Percentiles rank a stretch among this genome's conserved stretches.
Evolutionary conservation across 352 stramenopile species (phyloP).

Genomic region (Elongisporangium undulatum): DNA sequence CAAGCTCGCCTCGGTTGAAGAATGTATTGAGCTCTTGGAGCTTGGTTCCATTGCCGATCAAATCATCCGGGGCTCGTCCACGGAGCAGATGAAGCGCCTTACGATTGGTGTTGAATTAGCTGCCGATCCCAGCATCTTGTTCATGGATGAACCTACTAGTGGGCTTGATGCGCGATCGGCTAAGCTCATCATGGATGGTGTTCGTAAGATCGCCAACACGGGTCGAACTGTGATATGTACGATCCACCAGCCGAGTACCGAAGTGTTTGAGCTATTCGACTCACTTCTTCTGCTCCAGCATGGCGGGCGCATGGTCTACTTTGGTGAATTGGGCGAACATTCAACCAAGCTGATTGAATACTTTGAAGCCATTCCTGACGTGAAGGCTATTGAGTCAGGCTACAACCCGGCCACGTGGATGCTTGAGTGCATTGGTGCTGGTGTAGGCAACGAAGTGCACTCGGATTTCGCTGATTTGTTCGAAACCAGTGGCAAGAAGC

Average conservation of each 20-base stretch:
- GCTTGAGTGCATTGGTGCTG: slow-evolving; percentile 22
- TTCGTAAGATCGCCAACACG: slow-evolving; percentile 46
- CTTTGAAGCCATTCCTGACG: slow-evolving; percentile 5
- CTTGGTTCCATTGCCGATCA: slow-evolving; percentile 27
- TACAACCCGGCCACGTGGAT: slow-evolving; percentile 34
- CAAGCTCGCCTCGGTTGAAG: slow-evolving; percentile 34
- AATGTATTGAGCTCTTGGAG: slow-evolving; percentile 31
- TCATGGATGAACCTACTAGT: slow-evolving; percentile 59
- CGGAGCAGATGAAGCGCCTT: slow-evolving; percentile 49
- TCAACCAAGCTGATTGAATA: slow-evolving; percentile 19
- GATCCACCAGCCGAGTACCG: slow-evolving; percentile 28
- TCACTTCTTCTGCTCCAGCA: slow-evolving; percentile 58
- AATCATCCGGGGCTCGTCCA: slow-evolving; percentile 30
- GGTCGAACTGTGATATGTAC: slow-evolving; percentile 63
- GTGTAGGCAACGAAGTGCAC: slow-evolving; percentile 14
- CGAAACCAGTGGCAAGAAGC: slow-evolving; percentile 13
- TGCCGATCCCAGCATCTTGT: slow-evolving; percentile 63
- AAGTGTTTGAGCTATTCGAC: slow-evolving; percentile 84
- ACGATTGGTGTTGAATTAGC: slow-evolving; percentile 74
- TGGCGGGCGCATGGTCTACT: slow-evolving; percentile 29
- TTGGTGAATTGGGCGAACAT: slow-evolving; percentile 15
- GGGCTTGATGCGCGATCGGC: too few species aligned
- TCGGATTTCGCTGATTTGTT: slow-evolving; percentile 28
- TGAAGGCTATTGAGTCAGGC: slow-evolving; percentile 7
- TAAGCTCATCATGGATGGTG: slow-evolving; percentile 14